Evolutionary conservation across 495 filamentous ascomycete genomes (phyloP), one percentile per base, ranked within the genome.

Genomic region (Collariella sp.): DNA sequence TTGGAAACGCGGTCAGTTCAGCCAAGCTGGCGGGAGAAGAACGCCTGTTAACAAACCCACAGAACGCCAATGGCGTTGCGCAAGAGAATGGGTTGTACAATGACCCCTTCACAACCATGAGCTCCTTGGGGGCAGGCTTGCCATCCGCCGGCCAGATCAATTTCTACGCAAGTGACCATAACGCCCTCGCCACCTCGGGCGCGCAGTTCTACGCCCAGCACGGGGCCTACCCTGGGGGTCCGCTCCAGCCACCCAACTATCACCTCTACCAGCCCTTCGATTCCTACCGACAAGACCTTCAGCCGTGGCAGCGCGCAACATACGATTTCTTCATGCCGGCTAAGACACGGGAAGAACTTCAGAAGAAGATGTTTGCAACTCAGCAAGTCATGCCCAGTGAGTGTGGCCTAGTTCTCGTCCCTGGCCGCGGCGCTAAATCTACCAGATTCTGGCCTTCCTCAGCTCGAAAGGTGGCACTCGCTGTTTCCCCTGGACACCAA

Each of bases 301-400:
- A 85, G 50, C 80, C 83, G 3, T 95, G 93, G 70, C 89, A 97
- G 64, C 81, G 86, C 49, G 83, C 82, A 54, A 84, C 85, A 11
- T 87, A 91, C 63, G 89, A 96, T 65, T 84, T 96, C 49, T 97
- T 97, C 66, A 83, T 97, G 33, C 82, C 88, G 1, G 88, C 89
- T 55, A 79, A 84, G 38, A 67, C 94, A 16, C 78, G 94, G 53
- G 89, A 95, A 73, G 88, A 94, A 18, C 71, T 97, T 38, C 89
- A 95, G 59, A 87, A 87, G 67, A 96, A 94, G 70, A 73, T 83
- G 12, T 91, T 91, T 55, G 89, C 90, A 33, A 83, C 87, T 15
- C 74, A 86, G 34, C 91, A 96, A 69, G 83, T 86, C 12, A 77
- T 98, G 49, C 87, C 88, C 34, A 90, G 86, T 89, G 78, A 63